phyloP scores from a whole-genome alignment of 495 filamentous ascomycete genomes.

The Paragyromitra xinjiangensis region DNA sequence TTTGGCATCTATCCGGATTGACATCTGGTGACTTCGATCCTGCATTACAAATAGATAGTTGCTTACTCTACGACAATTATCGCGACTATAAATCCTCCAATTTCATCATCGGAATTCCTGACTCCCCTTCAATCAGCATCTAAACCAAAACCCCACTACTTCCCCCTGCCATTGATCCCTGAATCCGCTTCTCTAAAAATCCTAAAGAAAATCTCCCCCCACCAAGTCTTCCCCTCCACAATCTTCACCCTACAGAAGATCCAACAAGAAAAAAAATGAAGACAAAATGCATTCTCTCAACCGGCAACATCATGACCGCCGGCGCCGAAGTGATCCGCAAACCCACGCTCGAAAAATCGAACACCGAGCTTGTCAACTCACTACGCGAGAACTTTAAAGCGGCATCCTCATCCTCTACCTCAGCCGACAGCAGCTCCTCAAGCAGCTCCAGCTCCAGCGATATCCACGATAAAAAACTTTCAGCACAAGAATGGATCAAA shows the following conservation, averaged over 20 bases:
- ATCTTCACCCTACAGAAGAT: neutral
- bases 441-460: constrained; percentile 1
- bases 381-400: constrained; percentile 53
- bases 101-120: neutral
- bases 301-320: constrained; percentile 55
- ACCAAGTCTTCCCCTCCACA: neutral
- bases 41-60: constrained; percentile 44
- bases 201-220: neutral
- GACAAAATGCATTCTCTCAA: constrained; percentile 49
- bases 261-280: constrained; percentile 32
- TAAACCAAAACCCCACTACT: neutral
- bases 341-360: constrained; percentile 48
- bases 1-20: neutral
- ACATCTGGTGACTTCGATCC: neutral
- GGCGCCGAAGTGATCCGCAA: constrained; percentile 58
- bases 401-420: constrained; percentile 5
- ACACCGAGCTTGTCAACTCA: constrained; percentile 55
- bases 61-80: constrained; percentile 1
- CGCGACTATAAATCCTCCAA: constrained; percentile 8
- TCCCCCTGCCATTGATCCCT: too few species aligned
- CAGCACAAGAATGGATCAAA: constrained; percentile 41
- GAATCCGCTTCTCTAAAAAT: too few species aligned
- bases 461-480: neutral
- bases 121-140: neutral
- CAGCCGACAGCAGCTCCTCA: constrained; percentile 10